Evolutionary conservation across 306 rosid genomes (phyloP), one percentile per base, ranked within the genome.

Genomic region (Vigna hirtella): DNA sequence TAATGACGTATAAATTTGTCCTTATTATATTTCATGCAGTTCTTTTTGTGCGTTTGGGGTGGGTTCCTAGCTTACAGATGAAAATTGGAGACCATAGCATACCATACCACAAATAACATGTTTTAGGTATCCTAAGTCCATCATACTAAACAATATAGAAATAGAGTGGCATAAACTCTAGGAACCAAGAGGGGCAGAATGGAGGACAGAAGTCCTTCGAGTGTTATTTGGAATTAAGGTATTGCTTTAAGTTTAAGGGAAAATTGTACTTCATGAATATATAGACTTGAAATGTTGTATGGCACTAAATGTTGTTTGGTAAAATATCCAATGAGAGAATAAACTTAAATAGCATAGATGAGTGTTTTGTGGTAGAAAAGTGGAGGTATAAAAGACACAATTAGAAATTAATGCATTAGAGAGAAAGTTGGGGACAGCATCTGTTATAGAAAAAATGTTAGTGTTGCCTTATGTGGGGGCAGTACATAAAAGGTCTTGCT

Each of bases 1-100:
- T 66, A 55, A 77, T 8, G 64, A 71, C 22, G 57, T 72, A 75
- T 70, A 11, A 30, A 70, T 50, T 34, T 70, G 48, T 58, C 69
- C 17, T 15, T 55, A 40, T 40, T 53, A 56, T 13, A 38, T 14
- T 57, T 14, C 24, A 69, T 69, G 20, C 7, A 11, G 0, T 68
- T 1, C 14, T 15, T 26, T 24, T 47, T 40, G 36, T 32, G 15
- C 0, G 14, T 2, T 12, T 34, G 20, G 2, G 73, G 20, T 7
- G 20, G 42, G 6, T 1, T 40, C 40, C 48, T 57, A n/a, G 9
- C 13, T 57, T 38, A 13, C 13, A 32, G 68, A 13, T 62, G 13
- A 34, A 61, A 61, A 34, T 34, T 34, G 14, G 47, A 62, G 36
- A 32, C 68, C 68, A 38, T 38, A 38, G 9, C 43, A 38, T 38